Base-by-base conservation (phyloP, 768 basidiomycete species). In the Bullera alba region DNA sequence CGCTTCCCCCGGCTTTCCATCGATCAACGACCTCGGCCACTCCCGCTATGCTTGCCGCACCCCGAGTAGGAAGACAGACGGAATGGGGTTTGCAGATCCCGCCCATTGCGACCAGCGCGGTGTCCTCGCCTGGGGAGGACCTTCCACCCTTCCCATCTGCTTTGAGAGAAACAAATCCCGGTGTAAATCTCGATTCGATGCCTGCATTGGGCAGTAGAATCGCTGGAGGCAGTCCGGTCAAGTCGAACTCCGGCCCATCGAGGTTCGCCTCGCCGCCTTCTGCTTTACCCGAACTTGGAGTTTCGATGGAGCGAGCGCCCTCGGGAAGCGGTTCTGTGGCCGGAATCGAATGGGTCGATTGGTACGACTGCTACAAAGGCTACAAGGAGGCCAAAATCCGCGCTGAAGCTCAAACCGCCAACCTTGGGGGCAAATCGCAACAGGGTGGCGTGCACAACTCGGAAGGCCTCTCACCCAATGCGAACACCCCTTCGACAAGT, bases 321-420 rank as follows among this genome's bases (percentile, higher is more conserved):
- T 63, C 58, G 38, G 50, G 55, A 6, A 54, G 51, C 28, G 60
- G 56, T 6, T 50, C 56, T 4, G 52, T 70, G 16, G 62, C 67
- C 22, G 74, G 71, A 17, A 72, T 76, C 48, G 74, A 76, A 49
- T 76, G 76, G 76, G 73, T 76, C 23, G 75, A 76, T 47, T 76
- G 75, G 75, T 56, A 74, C 48, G 76, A 76, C 57, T 72, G 74
- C 58, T 75, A 76, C 59, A 68, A 74, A 42, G 58, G 65, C 54
- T 66, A 69, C 65, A 75, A 75, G 55, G 73, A 74, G 42, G 75
- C 71, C 28, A 75, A 75, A 55, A 68, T 76, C 19, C 44, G 67
- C 17, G 68, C 73, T 0, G 75, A 75, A 45, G 44, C 55, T 2
- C 50, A 48, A 23, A 41, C 19, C 30, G 48, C 45, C 3, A 42